Evolutionary conservation across 352 stramenopile species (phyloP), one percentile per base, ranked within the genome.

Genomic region (Globisporangium emineosum): DNA sequence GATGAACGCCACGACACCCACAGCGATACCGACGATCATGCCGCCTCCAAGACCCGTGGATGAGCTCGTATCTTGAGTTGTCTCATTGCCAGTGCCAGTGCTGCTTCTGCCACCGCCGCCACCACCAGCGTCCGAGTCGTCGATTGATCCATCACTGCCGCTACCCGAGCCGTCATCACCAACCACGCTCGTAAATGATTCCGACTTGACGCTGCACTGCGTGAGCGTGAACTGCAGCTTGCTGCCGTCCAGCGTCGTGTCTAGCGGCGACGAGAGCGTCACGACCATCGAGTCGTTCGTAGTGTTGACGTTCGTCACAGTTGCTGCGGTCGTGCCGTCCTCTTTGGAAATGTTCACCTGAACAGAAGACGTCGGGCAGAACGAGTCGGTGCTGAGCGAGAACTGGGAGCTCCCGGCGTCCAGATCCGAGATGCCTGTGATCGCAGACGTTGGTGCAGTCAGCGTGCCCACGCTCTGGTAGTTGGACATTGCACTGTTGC

Each of bases 1-100:
- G 1, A 73, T 58, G 17, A 88, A 9, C 2, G 86, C 86, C 35
- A 93, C 68, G 17, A 76, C 72, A 12, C 73, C 84, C n/a, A 95
- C 83, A 29, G 71, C 78, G 53, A 91, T 88, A 40, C 65, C 86
- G 56, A 92, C 80, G 59, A 89, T 77, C 47, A 91, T 62, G n/a
- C 83, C 82, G 42, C 81, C 72, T 3, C 83, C 80, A 2, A 95
- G 77, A n/a, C 86, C 86, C 2, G 86, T 78, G 2, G 47, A 56
- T 1, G 66, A 8, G 49, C 86, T 73, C 23, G 66, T 60, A 51
- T 88, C 73, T 69, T 94, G 80, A 1, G 77, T 88, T n/a, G 70
- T 77, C 47, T 75, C 55, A 15, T 67, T 73, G 17, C 70, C 62
- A 40, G 55, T 33, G 45, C 29, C 29, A 23, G 35, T 33, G 43